These are phyloP conservation scores for Terfezia claveryi DNA, from an alignment of 495 filamentous ascomycete genomes.

Conservation along the genomic window DNA sequence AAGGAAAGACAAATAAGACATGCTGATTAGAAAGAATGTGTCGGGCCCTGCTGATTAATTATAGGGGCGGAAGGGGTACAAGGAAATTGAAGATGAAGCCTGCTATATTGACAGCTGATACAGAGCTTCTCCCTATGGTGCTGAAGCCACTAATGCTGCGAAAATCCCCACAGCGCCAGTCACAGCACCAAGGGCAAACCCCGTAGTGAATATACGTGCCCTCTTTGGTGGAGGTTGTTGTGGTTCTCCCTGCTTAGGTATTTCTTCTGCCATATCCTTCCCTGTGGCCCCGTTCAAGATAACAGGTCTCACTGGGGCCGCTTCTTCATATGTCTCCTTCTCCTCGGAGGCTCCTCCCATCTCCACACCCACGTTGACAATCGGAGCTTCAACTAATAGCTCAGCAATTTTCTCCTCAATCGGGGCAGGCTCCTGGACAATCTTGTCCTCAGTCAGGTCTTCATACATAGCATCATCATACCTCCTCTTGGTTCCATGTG, in stretches of 20 bases:
- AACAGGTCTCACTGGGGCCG: not conserved
- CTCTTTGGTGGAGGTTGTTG: not conserved
- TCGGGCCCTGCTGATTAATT: no score
- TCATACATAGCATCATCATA: not conserved
- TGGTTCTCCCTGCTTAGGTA: not conserved
- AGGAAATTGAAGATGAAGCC: no score
- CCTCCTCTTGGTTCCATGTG: not conserved
- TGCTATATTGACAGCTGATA: no score
- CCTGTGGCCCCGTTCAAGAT: not conserved
- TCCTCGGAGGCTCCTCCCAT: not conserved
- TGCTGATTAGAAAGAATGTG: no score
- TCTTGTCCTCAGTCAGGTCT: not conserved
- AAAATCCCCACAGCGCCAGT: not conserved
- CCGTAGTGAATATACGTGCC: not conserved
- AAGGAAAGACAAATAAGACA: no score
- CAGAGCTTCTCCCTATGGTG: not conserved
- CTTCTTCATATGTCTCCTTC: not conserved
- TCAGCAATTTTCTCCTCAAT: not conserved
- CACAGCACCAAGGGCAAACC: not conserved
- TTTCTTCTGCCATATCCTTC: not conserved
- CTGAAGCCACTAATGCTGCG: not conserved
- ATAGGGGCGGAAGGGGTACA: no score
- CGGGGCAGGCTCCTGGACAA: not conserved
- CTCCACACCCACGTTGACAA: not conserved
- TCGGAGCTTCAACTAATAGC: no score